Evolutionary conservation across 805 yeast species (phyloP), one percentile per base, ranked within the genome.

Genomic region (Candida sonorensis): DNA sequence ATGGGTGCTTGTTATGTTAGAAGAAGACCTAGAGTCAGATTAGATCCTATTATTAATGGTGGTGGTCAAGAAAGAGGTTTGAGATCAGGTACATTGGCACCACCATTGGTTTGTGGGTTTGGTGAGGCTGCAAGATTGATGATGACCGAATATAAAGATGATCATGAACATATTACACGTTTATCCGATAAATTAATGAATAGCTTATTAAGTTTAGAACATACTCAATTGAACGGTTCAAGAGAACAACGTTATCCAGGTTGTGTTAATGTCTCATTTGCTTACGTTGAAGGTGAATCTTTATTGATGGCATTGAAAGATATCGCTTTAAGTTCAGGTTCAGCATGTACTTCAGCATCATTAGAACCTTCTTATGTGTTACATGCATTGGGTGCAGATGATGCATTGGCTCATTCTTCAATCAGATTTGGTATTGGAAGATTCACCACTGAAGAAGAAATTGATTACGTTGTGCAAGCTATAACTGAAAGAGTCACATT

Each of bases 61-160:
- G 98, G 98, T 63, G 98, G 98, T 33, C 98, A 92, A 66, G 98
- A 92, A 66, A 81, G 98, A 67, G 98, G 98, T 38, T 68, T 92
- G 51, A 75, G 98, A 63, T 83, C 95, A 5, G 98, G 98, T 40
- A 92, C 98, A 18, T 71, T 92, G 54, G 88, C 98, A 4, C 95
- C 98, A n/a, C 95, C 97, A 15, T 69, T 87, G 52, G 84, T 90
- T 26, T 80, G 87, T 22, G 98, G 98, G 0, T 86, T 92, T 57
- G 98, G 98, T 41, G 97, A 92, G 62, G 98, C 98, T 20, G 92
- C 96, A 26, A 72, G 95, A 53, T 59, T 92, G 40, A 81, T 86
- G 72, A 59, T 57, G 34, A 62, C 67, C 46, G 98, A 92, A 54
- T 73, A 69, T 70, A 77, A 64, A 17, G 77, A 75, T 43, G 98